Conservation (phyloP, 1,284 basidiomycete genomes). For the Puccinia horiana region DNA sequence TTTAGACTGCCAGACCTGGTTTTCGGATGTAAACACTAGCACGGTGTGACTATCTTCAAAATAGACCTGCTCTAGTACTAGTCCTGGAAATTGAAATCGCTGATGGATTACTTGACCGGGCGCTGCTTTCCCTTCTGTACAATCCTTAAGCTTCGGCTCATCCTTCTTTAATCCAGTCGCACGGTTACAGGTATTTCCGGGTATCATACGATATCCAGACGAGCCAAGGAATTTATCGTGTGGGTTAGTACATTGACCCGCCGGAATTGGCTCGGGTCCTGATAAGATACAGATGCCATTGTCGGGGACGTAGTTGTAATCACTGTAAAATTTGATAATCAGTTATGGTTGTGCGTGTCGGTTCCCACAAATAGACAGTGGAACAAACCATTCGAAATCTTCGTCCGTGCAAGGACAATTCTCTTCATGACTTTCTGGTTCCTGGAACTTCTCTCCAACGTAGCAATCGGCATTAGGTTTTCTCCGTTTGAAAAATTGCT, state of each 20-base stretch:
- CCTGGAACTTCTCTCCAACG: conserved; percentile 85
- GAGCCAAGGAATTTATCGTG: conserved; percentile 78
- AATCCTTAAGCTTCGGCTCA: conserved; percentile 70
- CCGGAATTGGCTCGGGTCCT: conserved; percentile 81
- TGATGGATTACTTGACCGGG: conserved; percentile 57
- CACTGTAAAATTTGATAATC: conserved; percentile 63
- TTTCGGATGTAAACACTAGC: conserved; percentile 75
- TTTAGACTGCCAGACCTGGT: conserved; percentile 83
- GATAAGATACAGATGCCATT: conserved; percentile 71
- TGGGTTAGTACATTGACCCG: conserved; percentile 70
- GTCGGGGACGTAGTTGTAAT: conserved; percentile 81
- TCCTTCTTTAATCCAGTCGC: conserved; percentile 69
- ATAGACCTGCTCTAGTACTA: conserved; percentile 77
- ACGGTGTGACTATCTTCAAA: conserved; percentile 78
- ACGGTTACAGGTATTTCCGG: conserved; percentile 82
- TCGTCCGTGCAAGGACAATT: conserved; percentile 78
- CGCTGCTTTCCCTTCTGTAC: conserved; percentile 63
- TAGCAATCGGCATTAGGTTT: conserved; percentile 84
- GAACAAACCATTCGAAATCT: conserved; percentile 85
- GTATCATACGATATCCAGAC: conserved; percentile 86
- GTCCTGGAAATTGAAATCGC: conserved; percentile 72
- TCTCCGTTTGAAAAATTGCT: conserved; percentile 91
- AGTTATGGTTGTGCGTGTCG: not conserved
- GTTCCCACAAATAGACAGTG: not conserved
- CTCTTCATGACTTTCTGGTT: conserved; percentile 79